Evolutionary conservation across 305 asterid genomes (phyloP).

Genomic region (Solanum hybrid): DNA sequence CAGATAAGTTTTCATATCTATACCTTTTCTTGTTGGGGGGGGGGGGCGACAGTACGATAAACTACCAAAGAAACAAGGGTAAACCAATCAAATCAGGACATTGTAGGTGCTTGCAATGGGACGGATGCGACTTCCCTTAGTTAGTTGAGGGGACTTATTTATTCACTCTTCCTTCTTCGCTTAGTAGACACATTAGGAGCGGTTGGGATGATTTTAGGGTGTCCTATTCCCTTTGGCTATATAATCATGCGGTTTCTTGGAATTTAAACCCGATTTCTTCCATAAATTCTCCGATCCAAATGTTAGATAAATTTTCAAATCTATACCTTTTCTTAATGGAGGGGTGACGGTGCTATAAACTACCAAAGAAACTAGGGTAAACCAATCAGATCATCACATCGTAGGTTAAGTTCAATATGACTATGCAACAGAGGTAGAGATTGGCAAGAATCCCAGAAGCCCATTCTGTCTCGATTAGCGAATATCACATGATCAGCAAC

Average conservation of each 20-base stretch:
- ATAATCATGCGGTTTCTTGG: too few relatives aligned
- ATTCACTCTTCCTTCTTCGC: too few relatives aligned
- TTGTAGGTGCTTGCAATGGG: not conserved
- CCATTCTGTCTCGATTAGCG: not conserved
- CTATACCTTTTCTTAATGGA: too few relatives aligned
- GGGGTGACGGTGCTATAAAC: not conserved
- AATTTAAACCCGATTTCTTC: not conserved
- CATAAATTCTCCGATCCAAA: not conserved
- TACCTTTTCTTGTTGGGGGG: not conserved
- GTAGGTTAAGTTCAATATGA: too few relatives aligned
- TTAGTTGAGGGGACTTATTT: too few relatives aligned
- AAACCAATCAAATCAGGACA: not conserved
- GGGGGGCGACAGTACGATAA: not conserved
- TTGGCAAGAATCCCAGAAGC: not conserved
- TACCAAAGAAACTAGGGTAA: too few relatives aligned
- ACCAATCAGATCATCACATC: too few relatives aligned
- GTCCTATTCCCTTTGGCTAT: too few relatives aligned
- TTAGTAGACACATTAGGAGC: too few relatives aligned
- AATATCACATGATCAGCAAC: conserved; percentile 46
- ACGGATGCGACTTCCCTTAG: not conserved
- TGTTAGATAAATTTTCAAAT: not conserved
- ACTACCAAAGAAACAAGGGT: not conserved
- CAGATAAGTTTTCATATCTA: not conserved
- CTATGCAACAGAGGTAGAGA: not conserved
- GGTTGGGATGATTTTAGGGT: too few relatives aligned